A percentile compares a stretch with the other conserved stretches of the same genome.
phyloP scores from a whole-genome alignment of 2,329 filamentous ascomycete genomes.

The Penicillium sp. region DNA sequence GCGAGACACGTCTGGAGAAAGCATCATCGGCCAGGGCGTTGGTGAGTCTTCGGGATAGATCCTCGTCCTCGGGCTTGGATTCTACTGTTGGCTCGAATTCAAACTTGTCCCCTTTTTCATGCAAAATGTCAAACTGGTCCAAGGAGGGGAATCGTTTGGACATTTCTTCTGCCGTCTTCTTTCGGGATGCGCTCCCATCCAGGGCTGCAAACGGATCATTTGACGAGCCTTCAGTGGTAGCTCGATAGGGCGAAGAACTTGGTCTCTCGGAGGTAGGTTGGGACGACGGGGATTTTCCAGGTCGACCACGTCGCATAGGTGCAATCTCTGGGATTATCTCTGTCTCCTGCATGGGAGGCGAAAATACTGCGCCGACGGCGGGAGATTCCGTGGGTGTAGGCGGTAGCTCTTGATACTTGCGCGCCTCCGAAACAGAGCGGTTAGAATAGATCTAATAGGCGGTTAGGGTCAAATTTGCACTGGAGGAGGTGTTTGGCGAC shows the following conservation, averaged over 20 bases:
- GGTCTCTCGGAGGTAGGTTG: conserved; percentile 53
- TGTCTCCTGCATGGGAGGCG: conserved; percentile 68
- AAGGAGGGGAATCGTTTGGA: conserved; percentile 83
- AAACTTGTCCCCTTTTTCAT: conserved; percentile 80
- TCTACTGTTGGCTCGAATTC: conserved; percentile 67
- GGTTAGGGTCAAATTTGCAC: conserved; percentile 12
- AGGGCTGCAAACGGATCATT: conserved; percentile 89
- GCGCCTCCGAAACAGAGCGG: conserved; percentile 62
- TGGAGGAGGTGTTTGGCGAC: conserved; percentile 30
- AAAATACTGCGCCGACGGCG: conserved; percentile 75
- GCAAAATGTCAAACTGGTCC: conserved; percentile 87
- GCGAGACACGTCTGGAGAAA: conserved; percentile 57
- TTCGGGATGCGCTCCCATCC: conserved; percentile 62
- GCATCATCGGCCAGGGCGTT: conserved; percentile 81
- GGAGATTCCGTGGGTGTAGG: conserved; percentile 56
- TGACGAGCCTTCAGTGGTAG: conserved; percentile 46
- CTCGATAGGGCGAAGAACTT: conserved; percentile 67
- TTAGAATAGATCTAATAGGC: conserved; percentile 64
- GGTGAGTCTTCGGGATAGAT: conserved; percentile 65
- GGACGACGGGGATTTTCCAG: conserved; percentile 52
- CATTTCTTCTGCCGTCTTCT: conserved; percentile 68
- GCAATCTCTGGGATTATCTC: conserved; percentile 81
- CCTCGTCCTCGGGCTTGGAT: conserved; percentile 46
- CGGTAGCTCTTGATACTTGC: conserved; percentile 60
- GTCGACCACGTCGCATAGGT: conserved; percentile 87